Evolutionary conservation across 495 filamentous ascomycete genomes (phyloP), one percentile per base, ranked within the genome.

Genomic region (Daldinia bambusicola): DNA sequence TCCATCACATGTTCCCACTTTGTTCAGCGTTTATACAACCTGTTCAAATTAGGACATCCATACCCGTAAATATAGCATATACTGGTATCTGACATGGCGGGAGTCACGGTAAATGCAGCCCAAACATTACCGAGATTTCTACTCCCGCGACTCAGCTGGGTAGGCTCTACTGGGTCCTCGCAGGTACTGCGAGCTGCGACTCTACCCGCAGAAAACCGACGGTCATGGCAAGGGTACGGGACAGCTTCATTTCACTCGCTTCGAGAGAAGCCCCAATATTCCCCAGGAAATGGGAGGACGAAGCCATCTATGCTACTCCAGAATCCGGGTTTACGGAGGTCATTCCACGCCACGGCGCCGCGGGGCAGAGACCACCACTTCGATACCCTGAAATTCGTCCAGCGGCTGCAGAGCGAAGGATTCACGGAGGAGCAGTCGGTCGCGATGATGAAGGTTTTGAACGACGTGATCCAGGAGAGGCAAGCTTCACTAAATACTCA

Each of bases 391-490:
- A 97, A 97, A 80, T 97, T 98, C 77, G 95, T 98, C 13, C 91
- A 97, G 79, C 89, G 93, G 41, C 86, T 99, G 7, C 88, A 93
- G 76, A 86, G 86, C 66, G 95, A 99, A 76, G 96, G 96, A 0
- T 97, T 99, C 78, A 96, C 92, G 26, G 95, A 98, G 78, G 91
- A 95, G 71, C 95, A 99, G 76, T 88, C 93, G 6, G 93, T 94
- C 5, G 95, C 95, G 20, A 92, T 97, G 92, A 98, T 99, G 95
- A 91, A 91, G 74, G 93, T 98, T 4, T 85, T 99, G 18, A 94
- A 93, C 79, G 94, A 98, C 80, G 94, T 98, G 38, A 98, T 99
- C 71, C 91, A 98, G 78, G 95, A 99, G 80, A 96, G 90, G 90
- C 88, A 74, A 50, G 74, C 50, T 7, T 31, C 9, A 40, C 38